Base-by-base conservation (phyloP, 169 alveolate genomes). In the Plasmodium malariae region DNA sequence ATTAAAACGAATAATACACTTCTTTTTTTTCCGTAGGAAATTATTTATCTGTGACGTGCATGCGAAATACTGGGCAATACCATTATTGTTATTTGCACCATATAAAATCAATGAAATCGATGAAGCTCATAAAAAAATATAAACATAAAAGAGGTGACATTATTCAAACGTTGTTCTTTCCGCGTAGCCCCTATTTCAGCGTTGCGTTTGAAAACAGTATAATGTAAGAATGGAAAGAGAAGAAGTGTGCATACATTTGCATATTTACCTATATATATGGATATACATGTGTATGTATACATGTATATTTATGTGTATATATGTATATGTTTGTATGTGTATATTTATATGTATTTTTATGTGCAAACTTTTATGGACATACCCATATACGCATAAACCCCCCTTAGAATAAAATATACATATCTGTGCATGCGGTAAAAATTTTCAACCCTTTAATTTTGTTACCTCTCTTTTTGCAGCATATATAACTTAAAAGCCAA, bases 11-110 rank as follows among this genome's bases (percentile, higher is more conserved):
- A 0, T 37, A 48, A 32, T 17, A 7, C 21, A 0, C 12, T 24
- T 24, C 37, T 3, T 63, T 67, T 59, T 3, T 9, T 28, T 57
- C 24, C 55, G 21, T 43, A 86, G 92, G 92, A 11, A 86, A 86
- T 60, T 86, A 86, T 62, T 65, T 86, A 34, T 86, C 92, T 2
- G 92, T 86, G 30, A 86, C 92, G 37, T 86, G 92, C 45, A 36
- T 86, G 43, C 24, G 92, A 86, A 86, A 59, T 5, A 34, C 59
- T 28, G 92, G 92, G 11, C 87, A 68, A n/a, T 86, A 86, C 63
- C 73, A 86, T 54, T 21, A 69, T 55, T 68, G 87, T 34, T 86
- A 69, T 40, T 57, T 86, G 59, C 92, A 86, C 34, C 92, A 86
- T 55, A 36, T 86, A 30, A 86, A 86, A 69, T 54, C 87, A 11